Base-by-base conservation (phyloP, 805 yeast species). In the Nakazawaea sp. region DNA sequence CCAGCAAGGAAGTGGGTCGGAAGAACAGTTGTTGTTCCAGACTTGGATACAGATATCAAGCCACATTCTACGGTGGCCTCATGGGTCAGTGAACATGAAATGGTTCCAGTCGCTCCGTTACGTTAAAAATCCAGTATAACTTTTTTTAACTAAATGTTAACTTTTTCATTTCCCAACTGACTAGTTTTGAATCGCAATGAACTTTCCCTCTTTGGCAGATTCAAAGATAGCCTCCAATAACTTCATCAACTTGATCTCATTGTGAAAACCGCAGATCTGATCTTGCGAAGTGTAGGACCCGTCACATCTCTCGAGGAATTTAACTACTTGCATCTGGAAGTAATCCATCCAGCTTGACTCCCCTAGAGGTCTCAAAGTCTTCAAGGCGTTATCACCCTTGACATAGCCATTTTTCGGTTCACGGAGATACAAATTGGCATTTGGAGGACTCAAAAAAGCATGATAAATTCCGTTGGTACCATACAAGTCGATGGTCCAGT, bases 401-500 rank as follows among this genome's bases (percentile, higher is more conserved):
- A n/a, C 1, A 17, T 23, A 35, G 1, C 34, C 34, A 17, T 10
- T 15, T 19, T 30, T 9, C 11, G 25, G n/a, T 5, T 35, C 34
- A 21, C 30, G 23, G 19, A 35, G 30, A 19, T 13, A 35, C 4
- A 35, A 18, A 30, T 30, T 30, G 1, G 25, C 30, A 8, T 18
- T 18, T n/a, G 39, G 39, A 15, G 39, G 34, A 15, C 30, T 30
- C 20, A 35, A 24, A 11, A 35, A 35, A 2, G 30, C 29, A 25
- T 35, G 39, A 5, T 30, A 30, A 2, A 35, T 18, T 6, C 39
- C 39, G 20, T 36, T 36, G 5, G 40, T 27, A 16, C 40, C 40
- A 30, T 36, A 36, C 16, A 36, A 4, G 27, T 36, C 40, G 19
- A 21, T 31, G 12, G 40, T 19, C 40, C 40, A 36, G 21, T 36